Evolutionary conservation across 108 stramenopile species (phyloP).

Genomic region (Cyclotella cryptica): DNA sequence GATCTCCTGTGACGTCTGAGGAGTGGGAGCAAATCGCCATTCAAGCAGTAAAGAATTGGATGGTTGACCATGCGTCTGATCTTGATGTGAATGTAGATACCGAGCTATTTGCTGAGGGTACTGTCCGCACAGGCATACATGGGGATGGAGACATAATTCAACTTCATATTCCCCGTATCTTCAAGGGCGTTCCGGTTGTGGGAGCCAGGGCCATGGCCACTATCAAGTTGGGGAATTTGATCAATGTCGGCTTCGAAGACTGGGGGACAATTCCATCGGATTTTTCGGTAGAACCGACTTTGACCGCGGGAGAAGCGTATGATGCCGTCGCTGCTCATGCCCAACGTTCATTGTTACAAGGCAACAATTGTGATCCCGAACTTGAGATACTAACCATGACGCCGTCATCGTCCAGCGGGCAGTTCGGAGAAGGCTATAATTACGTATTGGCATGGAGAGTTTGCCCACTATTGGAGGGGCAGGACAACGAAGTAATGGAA

Average conservation of each 20-base stretch:
- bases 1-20: not conserved
- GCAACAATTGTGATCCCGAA: slow-evolving; percentile 7
- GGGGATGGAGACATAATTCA: slow-evolving; percentile 34
- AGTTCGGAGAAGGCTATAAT: slow-evolving; percentile 16
- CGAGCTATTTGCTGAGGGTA: slow-evolving; percentile 23
- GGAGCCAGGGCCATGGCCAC: slow-evolving; percentile 18
- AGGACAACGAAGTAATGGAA: slow-evolving; percentile 13
- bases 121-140: slow-evolving; percentile 14
- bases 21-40: slow-evolving; percentile 15
- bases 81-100: slow-evolving; percentile 15
- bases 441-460: slow-evolving; percentile 26
- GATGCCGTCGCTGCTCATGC: not conserved
- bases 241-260: slow-evolving; percentile 25
- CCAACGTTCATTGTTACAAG: not conserved
- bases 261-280: slow-evolving; percentile 15
- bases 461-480: slow-evolving; percentile 21
- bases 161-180: slow-evolving; percentile 14
- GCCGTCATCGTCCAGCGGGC: not conserved
- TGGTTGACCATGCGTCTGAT: slow-evolving; percentile 11
- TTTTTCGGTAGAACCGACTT: not conserved
- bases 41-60: slow-evolving; percentile 21
- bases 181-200: slow-evolving; percentile 14
- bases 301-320: slow-evolving; percentile 5
- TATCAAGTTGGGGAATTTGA: slow-evolving; percentile 30
- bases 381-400: slow-evolving; percentile 27